Base-by-base conservation (phyloP, 2,329 filamentous ascomycete species). In the Fusarium temperatum region DNA sequence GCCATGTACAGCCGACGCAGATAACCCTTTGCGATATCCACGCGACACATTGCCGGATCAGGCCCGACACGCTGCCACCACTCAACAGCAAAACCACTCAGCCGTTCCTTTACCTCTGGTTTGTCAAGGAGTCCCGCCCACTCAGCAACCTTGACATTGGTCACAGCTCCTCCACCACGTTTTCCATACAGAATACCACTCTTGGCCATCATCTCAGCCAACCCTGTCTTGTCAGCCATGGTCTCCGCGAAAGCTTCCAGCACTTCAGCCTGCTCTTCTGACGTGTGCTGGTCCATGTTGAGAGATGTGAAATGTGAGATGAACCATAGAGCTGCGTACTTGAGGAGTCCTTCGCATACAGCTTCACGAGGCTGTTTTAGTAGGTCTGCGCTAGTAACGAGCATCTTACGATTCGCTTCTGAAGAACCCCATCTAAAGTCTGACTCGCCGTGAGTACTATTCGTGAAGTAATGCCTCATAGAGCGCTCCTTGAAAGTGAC, bases 401-500 rank as follows among this genome's bases (percentile, higher is more conserved):
- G 73, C 12, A 81, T 79, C 6, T 68, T 71, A 1, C 79, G 72
- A 24, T 75, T 59, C 0, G 77, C 78, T 35, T 81, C 78, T 2
- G 80, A 80, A 1, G 42, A 54, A 0, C 12, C 54, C 67, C 65
- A 69, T 36, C 47, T 22, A 5, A 68, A 60, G 1, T 14, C 15
- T 9, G 68, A 51, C 6, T 65, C 48, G 41, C 66, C 68, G 4
- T 56, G 64, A n/a, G 66, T 67, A 6, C 44, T 54, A 2, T 57
- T 68, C 12, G 59, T 61, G 28, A 81, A 81, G 22, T 78, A 81
- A 0, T 72, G 41, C 9, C 77, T 69, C 79, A 81, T 80, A 1
- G 78, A 80, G 0, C 80, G 75, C 30, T 80, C 80, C 10, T 78
- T 63, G 15, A 81, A 80, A 12, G 78, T 78, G 18, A 81, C 77